A percentile compares a stretch with the other conserved stretches of the same genome.
Conservation (phyloP, 495 filamentous ascomycete species). For the Aspergillus carlsbadensis region DNA sequence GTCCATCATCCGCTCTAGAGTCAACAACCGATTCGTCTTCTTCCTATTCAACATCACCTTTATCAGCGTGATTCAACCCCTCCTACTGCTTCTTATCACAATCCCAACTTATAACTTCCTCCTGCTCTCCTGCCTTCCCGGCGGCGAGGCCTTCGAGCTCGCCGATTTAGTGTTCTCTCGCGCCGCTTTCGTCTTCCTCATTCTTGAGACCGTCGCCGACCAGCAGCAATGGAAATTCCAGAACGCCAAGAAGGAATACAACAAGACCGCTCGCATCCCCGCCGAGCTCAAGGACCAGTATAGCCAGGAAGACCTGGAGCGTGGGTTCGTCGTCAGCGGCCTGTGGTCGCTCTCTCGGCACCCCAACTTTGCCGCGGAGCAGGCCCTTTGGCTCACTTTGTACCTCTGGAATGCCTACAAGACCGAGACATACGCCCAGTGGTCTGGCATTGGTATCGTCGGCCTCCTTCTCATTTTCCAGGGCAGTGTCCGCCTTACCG, state of each 20-base stretch:
- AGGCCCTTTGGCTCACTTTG: slow-evolving; percentile 81
- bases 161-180: slow-evolving; percentile 69
- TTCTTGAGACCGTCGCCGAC: slow-evolving; percentile 80
- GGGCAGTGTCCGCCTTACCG: slow-evolving; percentile 82
- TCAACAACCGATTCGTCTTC: slow-evolving; percentile 58
- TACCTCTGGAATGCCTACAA: slow-evolving; percentile 84
- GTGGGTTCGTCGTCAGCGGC: slow-evolving; percentile 84
- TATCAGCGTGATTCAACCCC: slow-evolving; percentile 80
- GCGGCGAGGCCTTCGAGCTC: slow-evolving; percentile 42
- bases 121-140: slow-evolving; percentile 46
- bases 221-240: slow-evolving; percentile 95
- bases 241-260: slow-evolving; percentile 72
- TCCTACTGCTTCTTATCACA: slow-evolving; percentile 65
- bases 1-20: slow-evolving; percentile 53
- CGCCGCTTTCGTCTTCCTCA: slow-evolving; percentile 64
- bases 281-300: slow-evolving; percentile 39
- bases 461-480: slow-evolving; percentile 80
- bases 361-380: slow-evolving; percentile 93
- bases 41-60: slow-evolving; percentile 85
- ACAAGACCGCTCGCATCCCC: slow-evolving; percentile 67
- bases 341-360: slow-evolving; percentile 86
- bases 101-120: slow-evolving; percentile 82
- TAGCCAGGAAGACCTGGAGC: slow-evolving; percentile 75
- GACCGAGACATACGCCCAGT: slow-evolving; percentile 69
- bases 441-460: slow-evolving; percentile 71